phyloP scores from a whole-genome alignment of 768 basidiomycete genomes.

The Boletus speciosus region DNA sequence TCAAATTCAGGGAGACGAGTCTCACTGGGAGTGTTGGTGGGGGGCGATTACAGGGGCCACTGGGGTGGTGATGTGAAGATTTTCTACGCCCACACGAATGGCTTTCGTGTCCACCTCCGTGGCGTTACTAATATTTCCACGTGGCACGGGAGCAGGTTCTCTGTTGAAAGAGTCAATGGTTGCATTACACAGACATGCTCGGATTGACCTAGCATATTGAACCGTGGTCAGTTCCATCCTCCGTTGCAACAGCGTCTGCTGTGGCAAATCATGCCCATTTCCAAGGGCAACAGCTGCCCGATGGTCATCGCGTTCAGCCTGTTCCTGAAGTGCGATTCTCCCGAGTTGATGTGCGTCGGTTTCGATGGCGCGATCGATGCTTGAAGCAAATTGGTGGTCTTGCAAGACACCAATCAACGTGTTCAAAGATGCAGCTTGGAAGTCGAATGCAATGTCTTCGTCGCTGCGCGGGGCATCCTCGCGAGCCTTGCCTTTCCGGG shows the following conservation, averaged over 20 bases:
- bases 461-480: conserved; percentile 35
- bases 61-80: neutral
- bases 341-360: conserved; percentile 33
- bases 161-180: conserved; percentile 8
- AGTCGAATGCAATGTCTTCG: conserved; percentile 42
- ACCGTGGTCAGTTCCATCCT: conserved; percentile 2
- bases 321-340: conserved; percentile 33
- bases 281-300: conserved; percentile 38
- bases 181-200: neutral
- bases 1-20: neutral
- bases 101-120: neutral
- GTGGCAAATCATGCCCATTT: conserved; percentile 23
- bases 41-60: neutral
- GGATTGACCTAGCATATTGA: conserved; percentile 3
- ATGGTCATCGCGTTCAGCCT: conserved; percentile 40
- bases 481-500: conserved; percentile 38
- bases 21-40: conserved; percentile 2
- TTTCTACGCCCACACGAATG: neutral
- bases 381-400: conserved; percentile 41
- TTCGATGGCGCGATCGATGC: conserved; percentile 40
- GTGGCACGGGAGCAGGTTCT: neutral
- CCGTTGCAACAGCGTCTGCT: conserved; percentile 16
- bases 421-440: conserved; percentile 38
- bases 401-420: conserved; percentile 29
- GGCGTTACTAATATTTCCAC: neutral